Conservation (phyloP, 345 rosid species). For the Citrus unshiu region DNA sequence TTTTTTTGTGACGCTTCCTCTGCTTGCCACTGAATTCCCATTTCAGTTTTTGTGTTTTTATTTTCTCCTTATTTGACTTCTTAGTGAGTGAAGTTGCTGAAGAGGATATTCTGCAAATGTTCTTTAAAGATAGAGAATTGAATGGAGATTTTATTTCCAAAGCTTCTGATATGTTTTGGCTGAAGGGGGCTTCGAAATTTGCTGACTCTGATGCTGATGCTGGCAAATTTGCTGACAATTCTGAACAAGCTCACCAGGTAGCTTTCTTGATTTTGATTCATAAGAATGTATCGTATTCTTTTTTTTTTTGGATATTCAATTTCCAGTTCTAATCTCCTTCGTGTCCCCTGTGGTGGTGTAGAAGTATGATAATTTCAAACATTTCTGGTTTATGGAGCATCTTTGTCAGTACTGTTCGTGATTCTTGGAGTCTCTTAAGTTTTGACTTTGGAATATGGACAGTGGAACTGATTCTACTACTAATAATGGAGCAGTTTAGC, state of each 20-base stretch:
- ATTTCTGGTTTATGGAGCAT: background rate
- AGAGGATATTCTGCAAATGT: conserved; percentile 69
- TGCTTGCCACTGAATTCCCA: background rate
- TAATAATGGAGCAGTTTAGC: background rate
- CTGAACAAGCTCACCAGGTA: conserved; percentile 35
- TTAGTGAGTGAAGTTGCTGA: conserved; percentile 53
- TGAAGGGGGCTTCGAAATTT: conserved; percentile 35
- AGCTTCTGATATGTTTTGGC: conserved; percentile 74
- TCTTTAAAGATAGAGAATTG: conserved; percentile 67
- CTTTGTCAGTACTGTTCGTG: background rate
- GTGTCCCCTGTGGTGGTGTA: too few relatives aligned
- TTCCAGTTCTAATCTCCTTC: too few relatives aligned
- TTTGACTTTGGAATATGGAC: background rate
- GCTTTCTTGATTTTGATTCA: background rate
- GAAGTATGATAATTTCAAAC: background rate
- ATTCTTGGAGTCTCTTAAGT: background rate
- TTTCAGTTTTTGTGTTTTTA: background rate
- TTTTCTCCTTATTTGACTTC: background rate
- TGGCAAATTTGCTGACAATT: conserved; percentile 12
- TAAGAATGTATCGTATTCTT: background rate
- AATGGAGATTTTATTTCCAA: conserved; percentile 84
- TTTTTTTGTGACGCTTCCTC: background rate
- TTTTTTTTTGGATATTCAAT: too few relatives aligned
- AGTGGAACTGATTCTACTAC: background rate
- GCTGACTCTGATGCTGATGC: conserved; percentile 36